Evolutionary conservation across 176 grass and related monocot genomes (phyloP), one percentile per base, ranked within the genome.

Genomic region (Oryza longistaminata): DNA sequence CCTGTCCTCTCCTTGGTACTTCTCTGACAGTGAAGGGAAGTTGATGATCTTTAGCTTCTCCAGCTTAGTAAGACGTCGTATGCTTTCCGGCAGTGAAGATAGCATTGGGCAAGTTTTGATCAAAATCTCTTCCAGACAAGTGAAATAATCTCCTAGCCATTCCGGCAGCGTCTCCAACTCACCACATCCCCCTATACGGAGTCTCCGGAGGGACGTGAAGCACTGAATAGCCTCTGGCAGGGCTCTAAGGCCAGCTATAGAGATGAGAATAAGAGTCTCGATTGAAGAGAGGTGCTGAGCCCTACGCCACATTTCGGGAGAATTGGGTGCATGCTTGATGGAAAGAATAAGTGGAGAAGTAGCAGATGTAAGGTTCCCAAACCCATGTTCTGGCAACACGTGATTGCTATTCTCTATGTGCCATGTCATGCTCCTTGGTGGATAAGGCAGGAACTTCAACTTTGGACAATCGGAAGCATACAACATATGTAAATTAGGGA

Each of bases 261-360:
- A 0, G 0, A 0, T 0, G 1, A 77, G 11, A 0, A 0, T 0
- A 40, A 77, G 31, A 62, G 0, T 0, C 33, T 42, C 34, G 0
- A 62, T 24, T 16, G 75, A 62, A 9, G 75, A 77, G 11, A 62
- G 31, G 11, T 62, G n/a, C 11, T 15, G 75, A 55, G 49, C 11
- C 53, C 75, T 37, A 61, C 53, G 33, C 53, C 75, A 77, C 34
- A 1, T 37, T 25, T 77, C 55, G 40, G 11, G 22, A 40, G 75
- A 62, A 11, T 7, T 21, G 21, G 19, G 2, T 53, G 26, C 0
- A 1, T 0, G 10, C 4, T 0, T 0, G 6, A 76, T 15, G 6
- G 0, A 1, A 26, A 78, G 75, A 10, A 0, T 0, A 43, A 78
- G 24, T 26, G 55, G 75, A 64, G 3, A 43, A 2, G n/a, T 78